These are phyloP conservation scores for Trypanosoma lewisi DNA, from an alignment of 208 protist species.

Conservation along the genomic window DNA sequence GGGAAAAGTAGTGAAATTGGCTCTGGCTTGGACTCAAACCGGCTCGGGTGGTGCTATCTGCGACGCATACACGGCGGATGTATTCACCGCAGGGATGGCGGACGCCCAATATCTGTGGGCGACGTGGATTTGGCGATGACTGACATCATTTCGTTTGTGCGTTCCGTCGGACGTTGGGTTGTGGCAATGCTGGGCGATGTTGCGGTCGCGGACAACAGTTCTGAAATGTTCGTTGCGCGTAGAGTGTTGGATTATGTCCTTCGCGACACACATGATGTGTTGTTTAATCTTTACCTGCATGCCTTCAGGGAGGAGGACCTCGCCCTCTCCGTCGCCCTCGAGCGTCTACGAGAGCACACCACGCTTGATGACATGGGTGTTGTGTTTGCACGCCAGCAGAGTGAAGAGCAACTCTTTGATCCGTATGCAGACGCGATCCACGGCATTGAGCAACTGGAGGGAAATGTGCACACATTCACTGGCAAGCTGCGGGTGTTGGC, in stretches of 20 bases:
- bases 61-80: slow-evolving; percentile 72
- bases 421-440: slow-evolving; percentile 81
- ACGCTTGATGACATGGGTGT: slow-evolving; percentile 84
- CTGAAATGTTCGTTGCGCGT: slow-evolving; percentile 50
- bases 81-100: slow-evolving; percentile 51
- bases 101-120: slow-evolving; percentile 37
- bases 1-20: slow-evolving; percentile 46
- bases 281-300: slow-evolving; percentile 72
- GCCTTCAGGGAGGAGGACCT: slow-evolving; percentile 53
- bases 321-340: slow-evolving; percentile 34
- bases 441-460: slow-evolving; percentile 61
- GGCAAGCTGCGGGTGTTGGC: slow-evolving; percentile 57
- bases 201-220: slow-evolving; percentile 17
- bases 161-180: slow-evolving; percentile 65
- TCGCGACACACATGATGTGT: slow-evolving; percentile 41
- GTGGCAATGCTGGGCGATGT: slow-evolving; percentile 40
- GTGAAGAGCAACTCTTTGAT: slow-evolving; percentile 68
- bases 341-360: slow-evolving; percentile 42
- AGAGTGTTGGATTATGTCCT: slow-evolving; percentile 73
- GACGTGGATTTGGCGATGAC: slow-evolving; percentile 70
- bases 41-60: slow-evolving; percentile 68
- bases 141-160: slow-evolving; percentile 70
- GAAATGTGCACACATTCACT: slow-evolving; percentile 42
- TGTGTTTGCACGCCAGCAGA: slow-evolving; percentile 58
- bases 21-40: slow-evolving; percentile 33